Evolutionary conservation across 1,284 basidiomycete species (phyloP).

Genomic region (Cryptococcus sp.): DNA sequence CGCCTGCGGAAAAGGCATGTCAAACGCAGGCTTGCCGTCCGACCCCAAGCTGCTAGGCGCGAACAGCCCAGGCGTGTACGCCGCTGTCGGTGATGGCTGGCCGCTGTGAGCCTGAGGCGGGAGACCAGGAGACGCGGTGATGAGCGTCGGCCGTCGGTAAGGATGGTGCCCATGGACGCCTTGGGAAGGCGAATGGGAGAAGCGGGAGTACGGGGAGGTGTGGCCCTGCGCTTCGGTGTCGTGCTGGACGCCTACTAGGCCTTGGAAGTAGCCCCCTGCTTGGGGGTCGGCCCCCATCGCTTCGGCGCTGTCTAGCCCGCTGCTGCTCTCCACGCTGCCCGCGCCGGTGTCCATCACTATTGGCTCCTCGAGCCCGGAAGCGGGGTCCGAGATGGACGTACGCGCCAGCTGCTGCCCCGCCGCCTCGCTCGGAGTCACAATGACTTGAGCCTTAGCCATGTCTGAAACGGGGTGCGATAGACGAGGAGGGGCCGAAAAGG

Average conservation of each 20-base stretch:
- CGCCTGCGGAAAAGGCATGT: constrained; percentile 30
- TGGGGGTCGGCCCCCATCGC: constrained; percentile 15
- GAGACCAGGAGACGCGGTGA: constrained; percentile 7
- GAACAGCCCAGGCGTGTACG: constrained; percentile 3
- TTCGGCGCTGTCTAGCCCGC: constrained; percentile 8
- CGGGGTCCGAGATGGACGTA: constrained; percentile 8
- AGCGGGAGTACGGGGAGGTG: constrained; percentile 30
- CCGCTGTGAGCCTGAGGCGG: neutral
- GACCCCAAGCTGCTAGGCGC: constrained; percentile 16
- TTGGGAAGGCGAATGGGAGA: constrained; percentile 22
- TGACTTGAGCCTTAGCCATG: constrained; percentile 27
- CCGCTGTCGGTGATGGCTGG: constrained; percentile 23
- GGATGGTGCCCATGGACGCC: constrained; percentile 26
- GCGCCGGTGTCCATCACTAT: constrained; percentile 25
- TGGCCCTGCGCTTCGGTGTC: constrained; percentile 18
- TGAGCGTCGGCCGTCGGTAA: constrained; percentile 25
- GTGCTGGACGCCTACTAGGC: constrained; percentile 28
- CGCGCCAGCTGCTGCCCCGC: constrained; percentile 18
- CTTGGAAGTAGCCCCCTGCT: constrained; percentile 35
- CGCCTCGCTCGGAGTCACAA: constrained; percentile 42
- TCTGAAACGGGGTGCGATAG: constrained; percentile 34
- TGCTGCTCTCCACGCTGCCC: constrained; percentile 1
- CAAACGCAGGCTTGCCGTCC: constrained; percentile 38
- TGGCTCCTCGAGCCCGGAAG: constrained; percentile 12
- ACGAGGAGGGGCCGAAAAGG: constrained; percentile 37